Conservation (phyloP, 139 green algal species). For the Desmodesmus armatus region DNA sequence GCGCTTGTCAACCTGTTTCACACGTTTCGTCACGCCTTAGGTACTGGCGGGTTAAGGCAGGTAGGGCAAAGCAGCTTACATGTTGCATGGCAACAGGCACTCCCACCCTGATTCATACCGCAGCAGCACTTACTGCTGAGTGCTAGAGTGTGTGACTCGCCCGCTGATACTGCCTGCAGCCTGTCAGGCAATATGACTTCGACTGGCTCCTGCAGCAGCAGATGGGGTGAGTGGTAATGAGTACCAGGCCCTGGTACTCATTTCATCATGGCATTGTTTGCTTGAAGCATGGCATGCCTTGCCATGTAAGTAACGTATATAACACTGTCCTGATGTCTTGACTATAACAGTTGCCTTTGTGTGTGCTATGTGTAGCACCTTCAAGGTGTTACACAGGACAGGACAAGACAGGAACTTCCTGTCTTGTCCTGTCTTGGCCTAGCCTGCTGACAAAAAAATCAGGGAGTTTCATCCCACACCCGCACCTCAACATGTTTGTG, state of each 20-base stretch:
- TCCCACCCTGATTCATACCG: background rate
- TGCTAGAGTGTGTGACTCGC: constrained; percentile 61
- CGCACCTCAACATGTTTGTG: too few relatives aligned
- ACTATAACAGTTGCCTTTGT: too few relatives aligned
- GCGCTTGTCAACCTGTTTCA: background rate
- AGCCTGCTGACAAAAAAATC: too few relatives aligned
- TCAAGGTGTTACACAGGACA: too few relatives aligned
- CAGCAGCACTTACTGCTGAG: constrained; percentile 49
- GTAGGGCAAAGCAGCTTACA: background rate
- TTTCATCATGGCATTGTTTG: background rate
- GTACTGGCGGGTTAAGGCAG: background rate
- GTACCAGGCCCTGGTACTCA: background rate
- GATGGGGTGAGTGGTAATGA: background rate
- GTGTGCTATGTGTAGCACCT: too few relatives aligned
- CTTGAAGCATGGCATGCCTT: background rate
- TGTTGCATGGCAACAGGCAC: background rate
- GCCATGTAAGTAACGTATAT: background rate
- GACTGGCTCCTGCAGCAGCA: constrained; percentile 54
- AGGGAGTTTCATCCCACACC: too few relatives aligned
- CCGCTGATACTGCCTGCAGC: constrained; percentile 49
- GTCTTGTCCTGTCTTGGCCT: too few relatives aligned
- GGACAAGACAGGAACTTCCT: too few relatives aligned
- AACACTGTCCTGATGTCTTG: too few relatives aligned
- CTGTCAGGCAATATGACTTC: constrained; percentile 65
- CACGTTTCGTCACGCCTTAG: background rate